Conservation (phyloP, 2,329 filamentous ascomycete species). For the Paramyrothecium sp. region DNA sequence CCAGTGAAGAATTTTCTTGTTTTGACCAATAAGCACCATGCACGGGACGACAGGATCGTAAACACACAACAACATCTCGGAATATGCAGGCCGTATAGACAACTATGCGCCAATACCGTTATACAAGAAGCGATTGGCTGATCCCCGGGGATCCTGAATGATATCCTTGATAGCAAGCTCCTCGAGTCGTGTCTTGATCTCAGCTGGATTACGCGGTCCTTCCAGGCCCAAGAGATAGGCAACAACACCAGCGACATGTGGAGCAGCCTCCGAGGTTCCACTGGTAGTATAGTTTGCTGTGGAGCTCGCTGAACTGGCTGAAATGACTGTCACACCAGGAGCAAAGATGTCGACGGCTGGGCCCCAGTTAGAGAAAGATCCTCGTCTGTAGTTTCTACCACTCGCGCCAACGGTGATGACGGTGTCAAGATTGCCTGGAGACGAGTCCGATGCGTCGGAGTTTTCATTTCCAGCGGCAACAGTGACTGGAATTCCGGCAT, state of each 20-base stretch:
- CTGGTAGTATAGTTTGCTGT: conserved; percentile 33
- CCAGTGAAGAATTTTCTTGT: too few relatives aligned
- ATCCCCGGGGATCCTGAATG: background rate
- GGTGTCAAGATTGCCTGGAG: conserved; percentile 18
- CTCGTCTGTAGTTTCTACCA: conserved; percentile 27
- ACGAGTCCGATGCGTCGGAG: conserved; percentile 1
- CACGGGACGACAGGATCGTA: too few relatives aligned
- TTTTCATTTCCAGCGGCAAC: background rate
- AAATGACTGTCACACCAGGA: background rate
- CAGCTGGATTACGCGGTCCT: conserved; percentile 31
- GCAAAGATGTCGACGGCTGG: conserved; percentile 21
- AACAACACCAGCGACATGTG: conserved; percentile 51
- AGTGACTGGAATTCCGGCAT: background rate
- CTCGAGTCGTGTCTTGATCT: conserved; percentile 36
- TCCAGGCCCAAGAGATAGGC: conserved; percentile 46
- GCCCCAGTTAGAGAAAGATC: conserved; percentile 46
- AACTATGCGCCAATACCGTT: background rate
- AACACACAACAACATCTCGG: too few relatives aligned
- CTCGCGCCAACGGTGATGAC: conserved; percentile 25
- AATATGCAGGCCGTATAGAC: too few relatives aligned
- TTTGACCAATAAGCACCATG: too few relatives aligned
- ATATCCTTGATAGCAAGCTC: conserved; percentile 26
- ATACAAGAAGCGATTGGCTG: background rate
- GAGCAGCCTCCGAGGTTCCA: conserved; percentile 54
- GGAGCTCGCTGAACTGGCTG: conserved; percentile 35